Evolutionary conservation across 1,139 yeast genomes (phyloP).

Genomic region (Kodamaea ohmeri): DNA sequence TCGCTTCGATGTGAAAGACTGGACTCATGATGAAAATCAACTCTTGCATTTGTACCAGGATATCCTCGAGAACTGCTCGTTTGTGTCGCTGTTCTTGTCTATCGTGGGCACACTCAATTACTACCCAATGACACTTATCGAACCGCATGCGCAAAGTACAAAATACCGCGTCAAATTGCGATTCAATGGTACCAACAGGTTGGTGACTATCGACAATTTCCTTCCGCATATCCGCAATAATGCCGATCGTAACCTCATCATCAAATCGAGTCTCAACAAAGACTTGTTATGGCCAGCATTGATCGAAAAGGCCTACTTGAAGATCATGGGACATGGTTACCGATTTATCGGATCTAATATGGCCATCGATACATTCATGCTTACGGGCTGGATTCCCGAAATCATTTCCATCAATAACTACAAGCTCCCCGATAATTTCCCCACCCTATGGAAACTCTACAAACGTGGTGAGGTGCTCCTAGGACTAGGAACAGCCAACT

Average conservation of each 20-base stretch:
- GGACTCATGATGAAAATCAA: slow-evolving; percentile 19
- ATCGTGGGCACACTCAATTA: slow-evolving; percentile 23
- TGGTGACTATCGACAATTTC: slow-evolving; percentile 48
- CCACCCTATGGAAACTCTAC: slow-evolving; percentile 33
- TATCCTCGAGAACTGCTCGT: slow-evolving; percentile 67
- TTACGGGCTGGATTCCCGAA: slow-evolving; percentile 79
- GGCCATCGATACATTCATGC: slow-evolving; percentile 64
- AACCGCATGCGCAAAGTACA: slow-evolving; percentile 27
- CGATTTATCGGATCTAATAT: slow-evolving; percentile 74
- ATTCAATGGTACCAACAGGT: slow-evolving; percentile 61
- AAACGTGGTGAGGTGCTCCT: slow-evolving; percentile 40
- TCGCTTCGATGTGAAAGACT: slow-evolving; percentile 16
- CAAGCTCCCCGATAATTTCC: slow-evolving; percentile 22
- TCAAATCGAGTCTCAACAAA: slow-evolving; percentile 41
- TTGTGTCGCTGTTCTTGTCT: slow-evolving; percentile 64
- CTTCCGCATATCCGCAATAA: slow-evolving; percentile 32
- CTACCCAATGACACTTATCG: slow-evolving; percentile 19
- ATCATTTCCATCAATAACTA: slow-evolving; percentile 36
- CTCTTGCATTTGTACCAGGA: slow-evolving; percentile 48
- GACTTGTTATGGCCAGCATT: slow-evolving; percentile 64
- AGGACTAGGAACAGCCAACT: slow-evolving; percentile 68
- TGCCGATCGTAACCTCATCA: slow-evolving; percentile 25
- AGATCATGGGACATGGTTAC: slow-evolving; percentile 60
- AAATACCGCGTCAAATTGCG: slow-evolving; percentile 35
- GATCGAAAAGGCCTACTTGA: slow-evolving; percentile 73